Conservation (phyloP, 192 early-diverging fungal species). For the Lunasporangiospora selenospora region DNA sequence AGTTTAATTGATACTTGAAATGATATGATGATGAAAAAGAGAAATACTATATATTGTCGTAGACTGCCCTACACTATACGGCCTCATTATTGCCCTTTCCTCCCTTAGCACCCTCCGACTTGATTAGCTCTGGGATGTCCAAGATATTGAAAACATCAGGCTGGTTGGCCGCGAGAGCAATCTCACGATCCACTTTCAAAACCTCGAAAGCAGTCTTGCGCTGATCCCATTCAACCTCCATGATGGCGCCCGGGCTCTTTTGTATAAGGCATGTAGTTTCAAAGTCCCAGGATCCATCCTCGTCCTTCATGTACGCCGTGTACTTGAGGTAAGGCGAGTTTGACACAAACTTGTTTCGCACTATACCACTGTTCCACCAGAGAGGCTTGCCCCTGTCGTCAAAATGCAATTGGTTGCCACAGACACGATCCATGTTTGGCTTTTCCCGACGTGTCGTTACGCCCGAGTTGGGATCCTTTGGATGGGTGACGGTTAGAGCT, state of each 20-base stretch:
- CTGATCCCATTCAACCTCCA: slow-evolving; percentile 41
- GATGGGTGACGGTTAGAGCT: slow-evolving; percentile 16
- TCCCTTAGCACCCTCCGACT: slow-evolving; percentile 31
- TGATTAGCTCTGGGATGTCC: slow-evolving; percentile 16
- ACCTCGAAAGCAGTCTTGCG: slow-evolving; percentile 28
- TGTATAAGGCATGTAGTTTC: slow-evolving; percentile 48
- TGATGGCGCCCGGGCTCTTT: slow-evolving; percentile 29
- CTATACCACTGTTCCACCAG: slow-evolving; percentile 61
- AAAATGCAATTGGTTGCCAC: slow-evolving; percentile 54
- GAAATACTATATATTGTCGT: no score
- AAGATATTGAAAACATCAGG: slow-evolving; percentile 10
- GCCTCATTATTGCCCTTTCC: slow-evolving; percentile 31
- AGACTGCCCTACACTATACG: no score
- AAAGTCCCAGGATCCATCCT: slow-evolving; percentile 57
- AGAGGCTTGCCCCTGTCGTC: slow-evolving; percentile 46
- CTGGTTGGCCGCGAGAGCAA: slow-evolving; percentile 18
- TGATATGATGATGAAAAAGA: neutral
- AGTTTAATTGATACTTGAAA: no score
- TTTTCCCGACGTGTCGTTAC: neutral
- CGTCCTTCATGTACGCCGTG: slow-evolving; percentile 36
- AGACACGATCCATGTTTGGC: slow-evolving; percentile 40
- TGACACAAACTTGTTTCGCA: slow-evolving; percentile 46
- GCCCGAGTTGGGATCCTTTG: neutral
- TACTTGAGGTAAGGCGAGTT: slow-evolving; percentile 38
- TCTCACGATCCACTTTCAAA: slow-evolving; percentile 15